A percentile compares a stretch with the other conserved stretches of the same genome.
Conservation (phyloP, 176 grass and related monocot genomes). For the Thinopyrum elongatum region DNA sequence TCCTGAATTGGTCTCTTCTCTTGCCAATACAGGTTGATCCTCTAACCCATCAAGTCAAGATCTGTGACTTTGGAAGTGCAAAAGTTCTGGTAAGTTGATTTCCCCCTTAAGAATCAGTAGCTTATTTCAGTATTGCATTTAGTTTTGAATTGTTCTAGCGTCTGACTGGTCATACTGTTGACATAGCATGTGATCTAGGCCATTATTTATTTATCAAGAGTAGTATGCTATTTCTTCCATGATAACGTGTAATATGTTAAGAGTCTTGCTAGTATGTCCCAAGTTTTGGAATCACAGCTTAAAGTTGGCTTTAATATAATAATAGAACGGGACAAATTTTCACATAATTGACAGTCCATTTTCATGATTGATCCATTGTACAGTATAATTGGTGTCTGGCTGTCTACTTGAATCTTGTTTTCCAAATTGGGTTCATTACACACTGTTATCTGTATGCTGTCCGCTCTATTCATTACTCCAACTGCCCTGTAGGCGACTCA, state of each 20-base stretch:
- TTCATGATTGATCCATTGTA: background rate
- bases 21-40: conserved; percentile 75
- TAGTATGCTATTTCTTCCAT: background rate
- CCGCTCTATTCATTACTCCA: background rate
- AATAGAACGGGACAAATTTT: background rate
- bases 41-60: conserved; percentile 97
- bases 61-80: conserved; percentile 99
- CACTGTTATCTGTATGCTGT: background rate
- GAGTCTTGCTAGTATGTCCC: background rate
- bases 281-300: background rate
- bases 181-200: background rate
- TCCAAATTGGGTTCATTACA: conserved; percentile 7
- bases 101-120: background rate
- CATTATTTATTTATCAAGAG: background rate
- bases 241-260: background rate
- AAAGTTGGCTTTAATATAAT: background rate
- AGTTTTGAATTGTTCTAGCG: background rate
- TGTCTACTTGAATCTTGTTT: background rate
- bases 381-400: background rate
- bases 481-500: background rate
- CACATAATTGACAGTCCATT: background rate
- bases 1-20: conserved; percentile 32
- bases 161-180: background rate
- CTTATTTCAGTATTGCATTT: background rate
- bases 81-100: conserved; percentile 87